Conservation (phyloP, 306 rosid species). For the Aeschynomene evenia region DNA sequence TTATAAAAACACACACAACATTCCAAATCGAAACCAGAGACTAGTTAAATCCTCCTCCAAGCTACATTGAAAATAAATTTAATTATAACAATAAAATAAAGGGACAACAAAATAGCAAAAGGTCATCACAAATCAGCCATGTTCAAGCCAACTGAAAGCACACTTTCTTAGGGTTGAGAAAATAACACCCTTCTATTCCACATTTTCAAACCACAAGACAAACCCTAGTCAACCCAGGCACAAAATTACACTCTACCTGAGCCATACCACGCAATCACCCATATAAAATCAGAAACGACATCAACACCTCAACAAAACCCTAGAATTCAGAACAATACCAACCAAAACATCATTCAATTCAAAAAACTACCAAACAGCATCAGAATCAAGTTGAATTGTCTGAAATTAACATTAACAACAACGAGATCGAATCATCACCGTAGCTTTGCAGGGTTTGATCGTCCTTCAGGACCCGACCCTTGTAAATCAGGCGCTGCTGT, state of each 20-base stretch:
- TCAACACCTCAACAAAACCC: background rate
- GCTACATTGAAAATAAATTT: background rate
- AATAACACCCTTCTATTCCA: background rate
- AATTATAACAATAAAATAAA: background rate
- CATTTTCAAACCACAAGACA: background rate
- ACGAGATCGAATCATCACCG: slow-evolving; percentile 53
- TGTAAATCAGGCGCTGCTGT: slow-evolving; percentile 84
- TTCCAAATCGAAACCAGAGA: background rate
- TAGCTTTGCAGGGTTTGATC: slow-evolving; percentile 76
- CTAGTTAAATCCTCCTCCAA: slow-evolving; percentile 3
- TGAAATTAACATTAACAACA: background rate
- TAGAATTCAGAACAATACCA: background rate
- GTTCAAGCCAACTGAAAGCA: slow-evolving; percentile 2
- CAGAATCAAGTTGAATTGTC: background rate
- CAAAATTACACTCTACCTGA: background rate
- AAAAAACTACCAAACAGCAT: slow-evolving; percentile 1
- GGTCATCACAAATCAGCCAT: background rate
- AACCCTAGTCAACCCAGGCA: background rate
- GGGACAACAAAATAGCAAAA: background rate
- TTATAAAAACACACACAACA: background rate
- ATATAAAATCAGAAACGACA: slow-evolving; percentile 3
- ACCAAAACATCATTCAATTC: slow-evolving; percentile 7
- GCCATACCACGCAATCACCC: background rate
- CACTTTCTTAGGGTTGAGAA: background rate
- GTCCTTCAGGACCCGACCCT: slow-evolving; percentile 86